A percentile compares a stretch with the other conserved stretches of the same genome.
Conservation (phyloP, 805 yeast genomes). For the Candida alai region DNA sequence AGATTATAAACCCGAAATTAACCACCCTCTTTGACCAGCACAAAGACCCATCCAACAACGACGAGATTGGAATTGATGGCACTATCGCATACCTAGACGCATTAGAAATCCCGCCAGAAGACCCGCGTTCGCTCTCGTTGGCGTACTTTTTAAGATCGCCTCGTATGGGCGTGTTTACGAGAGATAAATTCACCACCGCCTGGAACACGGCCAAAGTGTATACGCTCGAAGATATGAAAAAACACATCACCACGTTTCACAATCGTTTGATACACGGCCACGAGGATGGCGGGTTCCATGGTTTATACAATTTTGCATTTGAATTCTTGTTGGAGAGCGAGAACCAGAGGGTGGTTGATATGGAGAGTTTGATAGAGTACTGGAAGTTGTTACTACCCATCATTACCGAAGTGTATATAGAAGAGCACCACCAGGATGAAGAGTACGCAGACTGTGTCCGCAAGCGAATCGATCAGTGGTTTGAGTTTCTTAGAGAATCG, state of each 20-base stretch:
- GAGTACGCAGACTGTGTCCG: slow-evolving; percentile 15
- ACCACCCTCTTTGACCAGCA: slow-evolving; percentile 28
- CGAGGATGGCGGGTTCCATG: slow-evolving; percentile 38
- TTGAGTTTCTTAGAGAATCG: slow-evolving; percentile 43
- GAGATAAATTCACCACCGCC: slow-evolving; percentile 46
- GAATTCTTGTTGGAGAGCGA: slow-evolving; percentile 58
- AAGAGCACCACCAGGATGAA: slow-evolving; percentile 7
- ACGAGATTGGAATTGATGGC: slow-evolving; percentile 82
- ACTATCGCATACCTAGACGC: slow-evolving; percentile 66
- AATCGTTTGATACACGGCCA: slow-evolving; percentile 15
- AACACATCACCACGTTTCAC: too few species aligned
- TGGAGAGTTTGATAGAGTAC: slow-evolving; percentile 65
- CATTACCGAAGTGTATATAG: slow-evolving; percentile 6
- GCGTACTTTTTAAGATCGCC: slow-evolving; percentile 69
- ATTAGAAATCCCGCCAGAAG: slow-evolving; percentile 70
- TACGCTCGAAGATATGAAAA: too few species aligned
- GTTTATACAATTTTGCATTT: slow-evolving; percentile 70
- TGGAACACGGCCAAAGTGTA: too few species aligned
- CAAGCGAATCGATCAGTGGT: slow-evolving; percentile 52
- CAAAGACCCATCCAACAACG: too few species aligned
- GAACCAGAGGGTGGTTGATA: slow-evolving; percentile 47
- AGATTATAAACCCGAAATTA: slow-evolving; percentile 16
- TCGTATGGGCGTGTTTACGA: slow-evolving; percentile 56
- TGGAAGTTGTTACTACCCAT: slow-evolving; percentile 64
- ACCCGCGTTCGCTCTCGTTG: slow-evolving; percentile 62